Conservation (phyloP, 352 stramenopile genomes). For the Phytophthora capsici region DNA sequence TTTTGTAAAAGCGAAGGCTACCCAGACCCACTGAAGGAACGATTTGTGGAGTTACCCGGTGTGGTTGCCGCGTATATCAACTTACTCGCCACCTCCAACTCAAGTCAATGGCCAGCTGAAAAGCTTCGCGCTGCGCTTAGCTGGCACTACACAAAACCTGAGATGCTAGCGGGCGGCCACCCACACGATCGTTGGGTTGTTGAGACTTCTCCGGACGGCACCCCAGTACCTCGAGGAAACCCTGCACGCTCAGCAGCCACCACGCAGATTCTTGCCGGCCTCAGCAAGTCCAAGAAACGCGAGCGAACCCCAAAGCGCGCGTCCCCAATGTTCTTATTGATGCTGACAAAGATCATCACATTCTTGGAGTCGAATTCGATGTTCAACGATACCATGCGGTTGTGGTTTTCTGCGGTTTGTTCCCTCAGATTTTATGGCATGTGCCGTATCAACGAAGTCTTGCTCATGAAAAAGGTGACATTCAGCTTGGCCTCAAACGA, state of each 20-base stretch:
- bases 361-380: background rate
- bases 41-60: background rate
- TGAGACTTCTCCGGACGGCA: conserved; percentile 1
- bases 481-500: no score
- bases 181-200: conserved; percentile 24
- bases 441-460: conserved; percentile 24
- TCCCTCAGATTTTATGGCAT: conserved; percentile 31
- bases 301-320: background rate
- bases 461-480: conserved; percentile 12
- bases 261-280: no score
- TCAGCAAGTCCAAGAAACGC: no score
- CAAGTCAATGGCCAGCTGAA: conserved; percentile 11
- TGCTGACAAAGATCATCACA: no score
- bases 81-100: background rate
- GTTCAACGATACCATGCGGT: background rate
- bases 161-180: conserved; percentile 9
- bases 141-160: conserved; percentile 19
- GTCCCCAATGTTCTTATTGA: background rate
- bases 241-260: no score
- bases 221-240: background rate
- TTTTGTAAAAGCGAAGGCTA: no score
- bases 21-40: no score
- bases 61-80: conserved; percentile 33
- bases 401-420: conserved; percentile 4
- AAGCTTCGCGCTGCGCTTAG: conserved; percentile 9